Percentiles rank a stretch among this genome's conserved stretches.
Evolutionary conservation across 2,329 filamentous ascomycete genomes (phyloP).

Genomic region (Colletotrichum sp.): DNA sequence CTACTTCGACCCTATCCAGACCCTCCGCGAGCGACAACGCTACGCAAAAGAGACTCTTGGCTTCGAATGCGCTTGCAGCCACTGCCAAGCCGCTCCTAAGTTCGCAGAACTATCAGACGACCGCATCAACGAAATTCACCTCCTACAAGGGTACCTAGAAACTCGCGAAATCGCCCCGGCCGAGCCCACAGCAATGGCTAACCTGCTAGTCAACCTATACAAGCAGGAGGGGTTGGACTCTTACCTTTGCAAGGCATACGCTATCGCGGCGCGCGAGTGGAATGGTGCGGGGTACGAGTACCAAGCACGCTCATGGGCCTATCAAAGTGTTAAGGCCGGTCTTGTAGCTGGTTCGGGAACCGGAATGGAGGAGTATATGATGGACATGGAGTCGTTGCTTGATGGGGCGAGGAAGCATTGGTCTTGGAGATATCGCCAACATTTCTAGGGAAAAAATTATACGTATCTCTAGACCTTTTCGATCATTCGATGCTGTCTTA

Average conservation of each 20-base stretch:
- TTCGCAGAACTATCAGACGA: not conserved
- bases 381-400: not conserved
- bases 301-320: not conserved
- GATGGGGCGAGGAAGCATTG: not conserved
- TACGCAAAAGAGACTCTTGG: accelerated
- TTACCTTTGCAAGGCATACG: not conserved
- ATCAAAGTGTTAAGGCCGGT: not conserved
- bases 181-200: not conserved
- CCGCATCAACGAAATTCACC: not conserved
- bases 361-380: not conserved
- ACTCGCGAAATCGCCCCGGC: not conserved
- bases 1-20: not conserved
- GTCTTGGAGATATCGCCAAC: not conserved
- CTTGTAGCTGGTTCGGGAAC: not conserved
- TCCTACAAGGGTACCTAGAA: not conserved
- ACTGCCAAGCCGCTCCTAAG: not conserved
- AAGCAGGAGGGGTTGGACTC: not conserved
- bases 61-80: not conserved
- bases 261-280: not conserved
- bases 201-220: not conserved
- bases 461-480: too few species aligned
- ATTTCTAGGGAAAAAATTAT: not conserved
- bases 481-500: too few species aligned
- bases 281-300: not conserved
- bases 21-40: not conserved